Conservation (phyloP, 1,284 basidiomycete species). For the Grifola frondosa region DNA sequence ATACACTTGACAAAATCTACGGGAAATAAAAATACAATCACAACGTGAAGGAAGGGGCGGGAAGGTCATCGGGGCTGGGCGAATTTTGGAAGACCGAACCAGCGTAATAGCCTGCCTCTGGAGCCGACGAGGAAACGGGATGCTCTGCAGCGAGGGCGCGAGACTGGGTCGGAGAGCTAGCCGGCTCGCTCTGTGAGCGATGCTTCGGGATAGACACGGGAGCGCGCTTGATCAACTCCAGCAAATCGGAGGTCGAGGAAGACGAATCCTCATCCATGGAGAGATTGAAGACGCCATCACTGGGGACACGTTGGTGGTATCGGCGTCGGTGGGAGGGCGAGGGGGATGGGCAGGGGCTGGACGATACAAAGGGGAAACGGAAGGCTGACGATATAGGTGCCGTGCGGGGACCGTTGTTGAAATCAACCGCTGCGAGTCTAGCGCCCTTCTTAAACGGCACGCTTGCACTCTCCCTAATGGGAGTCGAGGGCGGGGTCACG, state of each 20-base stretch:
- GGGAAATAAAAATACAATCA: constrained; percentile 30
- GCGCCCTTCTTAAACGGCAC: constrained; percentile 22
- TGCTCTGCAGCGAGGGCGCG: constrained; percentile 24
- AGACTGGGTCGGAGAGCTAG: constrained; percentile 28
- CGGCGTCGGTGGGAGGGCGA: constrained; percentile 37
- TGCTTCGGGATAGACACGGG: constrained; percentile 20
- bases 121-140: constrained; percentile 19
- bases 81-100: constrained; percentile 80
- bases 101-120: constrained; percentile 57
- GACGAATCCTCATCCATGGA: constrained; percentile 64
- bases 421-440: constrained; percentile 32
- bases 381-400: constrained; percentile 44
- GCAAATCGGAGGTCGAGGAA: constrained; percentile 38
- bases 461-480: constrained; percentile 29
- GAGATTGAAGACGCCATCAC: constrained; percentile 67
- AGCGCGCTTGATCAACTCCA: constrained; percentile 38
- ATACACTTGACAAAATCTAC: constrained; percentile 38
- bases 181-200: constrained; percentile 28
- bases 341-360: constrained; percentile 35
- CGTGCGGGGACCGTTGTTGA: constrained; percentile 45
- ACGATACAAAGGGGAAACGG: constrained; percentile 39
- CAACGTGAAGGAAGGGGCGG: constrained; percentile 59
- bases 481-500: constrained; percentile 34
- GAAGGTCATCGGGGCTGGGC: constrained; percentile 73
- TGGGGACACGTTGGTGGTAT: constrained; percentile 57